Percentiles rank a stretch among this genome's conserved stretches.
Evolutionary conservation across 306 rosid genomes (phyloP).

Genomic region (Vigna nakashimae): DNA sequence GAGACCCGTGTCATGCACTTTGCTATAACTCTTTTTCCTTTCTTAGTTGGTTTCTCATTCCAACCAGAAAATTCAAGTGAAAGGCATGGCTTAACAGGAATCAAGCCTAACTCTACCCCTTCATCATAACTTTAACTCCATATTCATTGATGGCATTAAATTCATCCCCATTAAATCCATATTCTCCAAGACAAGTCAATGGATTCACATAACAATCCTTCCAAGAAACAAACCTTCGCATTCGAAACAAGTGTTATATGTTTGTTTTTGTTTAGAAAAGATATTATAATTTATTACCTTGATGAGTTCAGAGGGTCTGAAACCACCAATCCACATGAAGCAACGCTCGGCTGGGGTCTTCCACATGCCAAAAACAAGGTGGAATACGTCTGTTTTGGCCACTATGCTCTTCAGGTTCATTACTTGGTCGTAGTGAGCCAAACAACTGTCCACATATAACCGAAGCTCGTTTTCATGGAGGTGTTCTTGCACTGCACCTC

Average conservation of each 20-base stretch:
- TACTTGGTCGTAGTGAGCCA: constrained; percentile 82
- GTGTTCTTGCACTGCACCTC: constrained; percentile 90
- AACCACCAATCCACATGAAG: constrained; percentile 97
- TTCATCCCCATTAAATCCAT: not conserved
- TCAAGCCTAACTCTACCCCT: constrained; percentile 63
- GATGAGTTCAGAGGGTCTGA: constrained; percentile 89
- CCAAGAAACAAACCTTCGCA: not conserved
- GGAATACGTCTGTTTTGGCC: constrained; percentile 83
- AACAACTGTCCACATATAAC: constrained; percentile 71
- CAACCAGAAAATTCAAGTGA: constrained; percentile 51
- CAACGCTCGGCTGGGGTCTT: constrained; percentile 93
- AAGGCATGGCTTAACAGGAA: constrained; percentile 57
- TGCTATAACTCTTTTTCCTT: constrained; percentile 45
- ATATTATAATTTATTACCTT: constrained; percentile 55
- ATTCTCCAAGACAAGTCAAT: constrained; percentile 40
- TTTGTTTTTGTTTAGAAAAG: too few relatives aligned
- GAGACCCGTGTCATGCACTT: constrained; percentile 53
- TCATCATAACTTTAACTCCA: constrained; percentile 54
- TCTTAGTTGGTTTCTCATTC: constrained; percentile 34
- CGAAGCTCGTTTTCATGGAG: constrained; percentile 81
- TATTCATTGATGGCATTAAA: constrained; percentile 44
- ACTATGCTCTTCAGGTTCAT: constrained; percentile 72
- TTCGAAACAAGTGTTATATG: too few relatives aligned
- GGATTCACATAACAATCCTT: not conserved
- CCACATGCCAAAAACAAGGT: constrained; percentile 90